Percentiles rank a stretch among this genome's conserved stretches.
phyloP scores from a whole-genome alignment of 1,284 basidiomycete species.

The Pterula multifida region DNA sequence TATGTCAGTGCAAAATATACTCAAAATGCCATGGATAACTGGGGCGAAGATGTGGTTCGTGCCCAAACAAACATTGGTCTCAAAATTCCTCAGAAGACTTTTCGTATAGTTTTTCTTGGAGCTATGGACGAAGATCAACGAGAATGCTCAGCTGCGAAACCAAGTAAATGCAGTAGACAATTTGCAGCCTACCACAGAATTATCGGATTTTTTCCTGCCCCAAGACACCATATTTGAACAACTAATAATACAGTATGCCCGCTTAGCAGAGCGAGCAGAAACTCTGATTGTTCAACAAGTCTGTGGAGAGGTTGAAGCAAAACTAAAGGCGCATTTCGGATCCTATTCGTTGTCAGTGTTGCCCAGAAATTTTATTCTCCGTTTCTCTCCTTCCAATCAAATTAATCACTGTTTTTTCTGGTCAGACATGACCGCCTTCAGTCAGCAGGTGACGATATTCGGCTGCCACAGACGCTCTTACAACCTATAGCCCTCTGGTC shows the following conservation, averaged over 20 bases:
- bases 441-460: conserved; percentile 28
- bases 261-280: conserved; percentile 61
- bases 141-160: conserved; percentile 38
- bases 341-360: conserved; percentile 27
- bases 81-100: no score
- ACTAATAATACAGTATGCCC: conserved; percentile 50
- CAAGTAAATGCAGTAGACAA: conserved; percentile 34
- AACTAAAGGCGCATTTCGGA: conserved; percentile 57
- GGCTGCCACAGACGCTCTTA: conserved; percentile 55
- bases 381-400: conserved; percentile 4
- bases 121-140: conserved; percentile 70
- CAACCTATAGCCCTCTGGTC: conserved; percentile 63
- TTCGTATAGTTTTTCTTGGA: conserved; percentile 73
- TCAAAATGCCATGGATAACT: conserved; percentile 51
- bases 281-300: conserved; percentile 78
- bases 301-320: conserved; percentile 64
- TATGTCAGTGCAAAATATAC: conserved; percentile 69
- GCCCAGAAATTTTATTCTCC: background rate
- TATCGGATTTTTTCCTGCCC: conserved; percentile 23
- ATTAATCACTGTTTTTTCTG: background rate
- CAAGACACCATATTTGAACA: conserved; percentile 69
- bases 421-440: conserved; percentile 11
- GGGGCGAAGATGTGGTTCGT: conserved; percentile 81
- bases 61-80: no score
- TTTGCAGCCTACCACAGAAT: conserved; percentile 21